These are phyloP conservation scores for Lavandula angustifolia DNA, from an alignment of 257 asterid species.

Conservation along the genomic window DNA sequence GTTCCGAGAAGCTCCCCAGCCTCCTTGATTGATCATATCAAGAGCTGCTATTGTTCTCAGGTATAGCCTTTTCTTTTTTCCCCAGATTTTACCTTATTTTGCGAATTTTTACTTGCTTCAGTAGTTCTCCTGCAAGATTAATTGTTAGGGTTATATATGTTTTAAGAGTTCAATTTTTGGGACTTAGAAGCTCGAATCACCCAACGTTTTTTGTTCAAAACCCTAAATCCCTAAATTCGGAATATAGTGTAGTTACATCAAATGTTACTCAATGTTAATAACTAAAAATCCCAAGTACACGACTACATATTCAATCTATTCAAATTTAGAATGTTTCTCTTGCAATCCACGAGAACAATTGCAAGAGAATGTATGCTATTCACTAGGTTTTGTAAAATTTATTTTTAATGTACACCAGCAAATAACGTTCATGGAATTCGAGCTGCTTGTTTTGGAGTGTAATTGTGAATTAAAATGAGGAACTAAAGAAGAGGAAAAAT, in stretches of 20 bases:
- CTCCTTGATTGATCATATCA: conserved; percentile 32
- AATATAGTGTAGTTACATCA: background rate
- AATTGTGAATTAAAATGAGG: no score
- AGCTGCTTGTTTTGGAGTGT: no score
- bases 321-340: background rate
- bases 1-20: conserved; percentile 34
- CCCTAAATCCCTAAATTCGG: background rate
- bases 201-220: background rate
- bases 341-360: background rate
- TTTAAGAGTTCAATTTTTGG: background rate
- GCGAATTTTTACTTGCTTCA: background rate
- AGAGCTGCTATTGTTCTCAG: conserved; percentile 41
- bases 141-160: conserved; percentile 15
- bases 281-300: no score
- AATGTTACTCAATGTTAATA: no score
- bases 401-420: no score
- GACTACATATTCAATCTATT: no score
- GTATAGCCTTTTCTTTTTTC: conserved; percentile 23
- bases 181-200: background rate
- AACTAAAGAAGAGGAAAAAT: no score
- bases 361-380: background rate
- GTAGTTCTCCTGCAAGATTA: background rate
- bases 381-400: background rate
- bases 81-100: background rate
- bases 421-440: no score